Base-by-base conservation (phyloP, 495 filamentous ascomycete genomes). In the Aspergillus bertholletiae region DNA sequence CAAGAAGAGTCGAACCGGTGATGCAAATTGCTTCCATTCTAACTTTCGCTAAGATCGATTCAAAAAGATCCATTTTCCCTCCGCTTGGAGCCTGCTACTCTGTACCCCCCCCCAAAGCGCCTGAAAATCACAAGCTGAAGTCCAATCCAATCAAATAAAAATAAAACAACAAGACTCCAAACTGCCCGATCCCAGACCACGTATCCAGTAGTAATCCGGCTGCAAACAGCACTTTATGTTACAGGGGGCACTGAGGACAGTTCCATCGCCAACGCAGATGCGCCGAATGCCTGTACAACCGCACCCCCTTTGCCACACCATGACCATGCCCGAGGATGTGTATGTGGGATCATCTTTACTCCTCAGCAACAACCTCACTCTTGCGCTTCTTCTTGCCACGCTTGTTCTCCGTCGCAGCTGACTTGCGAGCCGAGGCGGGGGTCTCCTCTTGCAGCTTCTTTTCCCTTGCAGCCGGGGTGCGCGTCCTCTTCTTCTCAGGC, bases 351-450 rank as follows among this genome's bases (percentile, higher is more conserved):
- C 12, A 9, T 24, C 20, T 39, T 69, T 69, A 75, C 39, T 64
- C 65, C 2, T 68, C 63, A 23, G 53, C 63, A 37, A 44, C 58
- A 23, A 54, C 70, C 55, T 78, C 75, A 61, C 78, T 80, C 80
- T 87, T 88, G 66, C 85, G 84, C 82, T 88, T 89, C 80, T 85
- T 87, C 55, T 73, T 73, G 62, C 74, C 74, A 62, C 75, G 73
- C 81, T 82, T 83, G 47, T 59, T 61, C 51, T 84, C 77, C 4
- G 58, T 53, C 15, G 72, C 72, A 18, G 74, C 64, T 9, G 78
- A 47, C 77, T 87, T 87, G 70, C 76, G 81, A 17, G 74, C 70
- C 47, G 73, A 76, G 24, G 70, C 67, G n/a, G 71, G 65, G 46
- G 65, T 56, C 3, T 71, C 74, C 12, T 78, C 72, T 37, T 81